Percentiles rank a stretch among this genome's conserved stretches.
phyloP scores from a whole-genome alignment of 2,329 filamentous ascomycete species.

The Sclerotinia minor region DNA sequence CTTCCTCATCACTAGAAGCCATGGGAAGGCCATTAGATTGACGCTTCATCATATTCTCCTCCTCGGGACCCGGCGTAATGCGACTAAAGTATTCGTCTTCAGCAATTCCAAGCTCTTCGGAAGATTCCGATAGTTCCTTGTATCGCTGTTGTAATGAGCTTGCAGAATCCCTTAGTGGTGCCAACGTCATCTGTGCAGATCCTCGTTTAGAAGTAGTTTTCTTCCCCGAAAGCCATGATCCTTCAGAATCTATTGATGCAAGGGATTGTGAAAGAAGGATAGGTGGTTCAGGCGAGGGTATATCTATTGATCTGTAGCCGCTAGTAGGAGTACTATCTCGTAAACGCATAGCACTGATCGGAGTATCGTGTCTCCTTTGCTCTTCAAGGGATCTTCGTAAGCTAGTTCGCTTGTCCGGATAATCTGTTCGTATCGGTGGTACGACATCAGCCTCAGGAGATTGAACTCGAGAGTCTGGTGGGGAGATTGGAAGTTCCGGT shows the following conservation, averaged over 20 bases:
- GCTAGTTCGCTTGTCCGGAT: slow-evolving; percentile 32
- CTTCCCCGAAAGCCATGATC: slow-evolving; percentile 88
- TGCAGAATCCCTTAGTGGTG: slow-evolving; percentile 45
- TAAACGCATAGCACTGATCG: slow-evolving; percentile 47
- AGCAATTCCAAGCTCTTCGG: slow-evolving; percentile 64
- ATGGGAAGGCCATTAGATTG: slow-evolving; percentile 51
- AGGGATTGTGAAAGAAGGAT: slow-evolving; percentile 73
- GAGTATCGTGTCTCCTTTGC: slow-evolving; percentile 50
- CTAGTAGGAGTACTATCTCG: slow-evolving; percentile 49
- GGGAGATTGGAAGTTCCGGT: slow-evolving; percentile 82
- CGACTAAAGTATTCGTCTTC: slow-evolving; percentile 75
- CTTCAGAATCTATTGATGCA: slow-evolving; percentile 93
- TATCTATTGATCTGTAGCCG: slow-evolving; percentile 44
- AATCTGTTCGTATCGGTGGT: slow-evolving; percentile 42
- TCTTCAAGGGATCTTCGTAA: slow-evolving; percentile 39
- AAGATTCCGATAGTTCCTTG: slow-evolving; percentile 57
- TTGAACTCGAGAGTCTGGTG: slow-evolving; percentile 76
- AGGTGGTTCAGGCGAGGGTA: slow-evolving; percentile 54
- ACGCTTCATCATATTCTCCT: slow-evolving; percentile 39
- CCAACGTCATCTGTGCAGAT: slow-evolving; percentile 48
- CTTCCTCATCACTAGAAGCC: slow-evolving; percentile 60
- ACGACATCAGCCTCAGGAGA: slow-evolving; percentile 65
- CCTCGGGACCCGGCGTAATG: slow-evolving; percentile 46
- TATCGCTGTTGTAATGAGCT: slow-evolving; percentile 46
- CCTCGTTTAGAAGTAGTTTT: slow-evolving; percentile 50